Conservation (phyloP, 2,329 filamentous ascomycete genomes). For the Talaromyces atroroseus region DNA sequence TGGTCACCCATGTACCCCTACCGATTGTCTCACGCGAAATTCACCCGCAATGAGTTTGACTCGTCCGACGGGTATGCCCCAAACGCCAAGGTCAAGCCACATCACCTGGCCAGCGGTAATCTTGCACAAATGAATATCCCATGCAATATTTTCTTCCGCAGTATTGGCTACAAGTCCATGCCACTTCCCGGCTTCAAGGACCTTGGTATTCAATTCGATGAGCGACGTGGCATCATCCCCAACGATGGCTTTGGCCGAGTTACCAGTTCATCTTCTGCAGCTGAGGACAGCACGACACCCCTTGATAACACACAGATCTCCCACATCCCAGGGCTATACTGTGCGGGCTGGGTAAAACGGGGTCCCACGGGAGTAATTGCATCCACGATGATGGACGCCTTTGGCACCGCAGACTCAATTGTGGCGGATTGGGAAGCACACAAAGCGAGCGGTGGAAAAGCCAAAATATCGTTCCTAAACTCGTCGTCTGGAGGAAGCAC, state of each 20-base stretch:
- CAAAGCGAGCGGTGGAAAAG: slow-evolving; percentile 10
- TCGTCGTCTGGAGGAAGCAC: slow-evolving; percentile 32
- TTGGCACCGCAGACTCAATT: slow-evolving; percentile 79
- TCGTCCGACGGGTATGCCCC: slow-evolving; percentile 50
- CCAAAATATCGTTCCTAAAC: slow-evolving; percentile 43
- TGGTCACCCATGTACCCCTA: slow-evolving; percentile 42
- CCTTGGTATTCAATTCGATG: slow-evolving; percentile 73
- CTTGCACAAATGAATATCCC: slow-evolving; percentile 47
- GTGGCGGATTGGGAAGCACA: slow-evolving; percentile 63
- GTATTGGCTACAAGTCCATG: slow-evolving; percentile 88
- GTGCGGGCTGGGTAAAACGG: slow-evolving; percentile 92
- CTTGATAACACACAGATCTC: slow-evolving; percentile 35
- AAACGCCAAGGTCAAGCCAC: slow-evolving; percentile 40
- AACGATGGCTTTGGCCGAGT: slow-evolving; percentile 79
- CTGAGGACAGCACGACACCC: slow-evolving; percentile 22
- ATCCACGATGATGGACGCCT: slow-evolving; percentile 92
- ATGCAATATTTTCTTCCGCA: slow-evolving; percentile 74
- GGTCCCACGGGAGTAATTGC: slow-evolving; percentile 95
- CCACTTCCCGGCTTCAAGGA: slow-evolving; percentile 68
- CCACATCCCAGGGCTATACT: slow-evolving; percentile 71
- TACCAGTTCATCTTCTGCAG: slow-evolving; percentile 33
- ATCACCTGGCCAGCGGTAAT: slow-evolving; percentile 47
- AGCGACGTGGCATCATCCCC: slow-evolving; percentile 65
- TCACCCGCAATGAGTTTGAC: slow-evolving; percentile 51
- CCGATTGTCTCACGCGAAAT: slow-evolving; percentile 60